Base-by-base conservation (phyloP, 805 yeast species). In the Candida vartiovaarae region DNA sequence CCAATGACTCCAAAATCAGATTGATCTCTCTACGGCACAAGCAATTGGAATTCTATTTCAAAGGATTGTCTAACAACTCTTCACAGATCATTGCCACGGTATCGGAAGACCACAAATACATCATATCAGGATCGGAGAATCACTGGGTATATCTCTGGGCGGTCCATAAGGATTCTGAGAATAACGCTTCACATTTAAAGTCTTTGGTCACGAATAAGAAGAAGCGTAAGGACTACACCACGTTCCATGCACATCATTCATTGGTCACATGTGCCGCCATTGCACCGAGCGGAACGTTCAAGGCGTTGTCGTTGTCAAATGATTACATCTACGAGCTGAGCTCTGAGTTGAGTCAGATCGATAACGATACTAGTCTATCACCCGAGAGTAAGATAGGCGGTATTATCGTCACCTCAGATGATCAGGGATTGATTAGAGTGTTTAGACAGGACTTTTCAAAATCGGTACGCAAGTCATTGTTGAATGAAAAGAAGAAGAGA, bases 61-160 rank as follows among this genome's bases (percentile, higher is more conserved):
- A 79, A 51, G 98, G 97, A 0, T 72, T 76, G 43, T 73, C 76
- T 31, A 88, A 87, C 60, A 74, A 73, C 42, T 75, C 80, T 38
- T 77, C 91, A 5, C 88, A 86, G 35, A 83, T 85, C 40, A 70
- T 70, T 9, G 96, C 96, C 0, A 63, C 76, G 0, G 56, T 75
- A 3, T 76, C 81, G 25, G 86, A 78, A 41, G 80, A 80, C 52
- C 64, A 69, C 41, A 56, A 64, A 9, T 76, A 75, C 55, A 72
- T 89, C 5, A 72, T 89, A 7, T 71, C 84, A 6, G 95, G 95
- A 0, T 84, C 95, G 9, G 96, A 90, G 59, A 93, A 90, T 63
- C 87, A 85, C 52, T 80, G 89, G 80, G 76, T 85, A 10, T 90
- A 89, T 56, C 65, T 86, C 9, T 91, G 98, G 98, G 72, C 74